Evolutionary conservation across 2,329 filamentous ascomycete genomes (phyloP), one percentile per base, ranked within the genome.

Genomic region (Venturiaceae sp.): DNA sequence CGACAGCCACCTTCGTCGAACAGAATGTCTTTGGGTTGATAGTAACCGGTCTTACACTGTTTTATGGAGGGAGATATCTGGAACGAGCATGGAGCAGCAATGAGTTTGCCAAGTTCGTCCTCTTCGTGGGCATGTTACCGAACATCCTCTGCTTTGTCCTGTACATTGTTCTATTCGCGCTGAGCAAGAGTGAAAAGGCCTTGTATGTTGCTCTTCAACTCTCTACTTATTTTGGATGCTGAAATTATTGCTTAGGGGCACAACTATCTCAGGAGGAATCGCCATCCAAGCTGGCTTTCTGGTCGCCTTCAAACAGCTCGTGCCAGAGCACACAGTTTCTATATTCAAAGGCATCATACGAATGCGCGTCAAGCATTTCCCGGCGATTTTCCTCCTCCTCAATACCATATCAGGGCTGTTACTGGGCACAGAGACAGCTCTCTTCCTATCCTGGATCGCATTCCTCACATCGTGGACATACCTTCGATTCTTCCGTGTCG

Each of bases 251-350:
- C 7, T 64, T 61, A 74, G 70, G 66, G 94, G 88, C 52, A 91
- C 88, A 50, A 86, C 88, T 63, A 89, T 97, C 68, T 89, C 88
- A 65, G 94, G 94, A 65, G 92, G 91, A 58, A 86, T 96, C 63
- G 85, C 92, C 16, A 79, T 96, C 60, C 92, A 96, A 72, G 91
- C 94, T 52, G 86, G 88, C 62, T 97, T 97, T 76, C 87, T 99
- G 62, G 90, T 97, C 66, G 90, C 92, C 58, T 96, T 97, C 75
- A 97, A 95, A 75, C 94, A 99, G 74, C 88, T 99, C 54, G 88
- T 97, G 36, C 94, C 94, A 23, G 92, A 96, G 62, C 94, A 99
- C 73, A 99, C 94, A 11, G 92, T 97, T 57, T 94, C 92, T 4
- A 83, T 99, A 60, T 92, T 96, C 76, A 87, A 88, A 63, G 91